A percentile compares a stretch with the other conserved stretches of the same genome.
These are phyloP conservation scores for Euryodendron excelsum DNA, from an alignment of 148 eudicot genomes.

Conservation along the genomic window DNA sequence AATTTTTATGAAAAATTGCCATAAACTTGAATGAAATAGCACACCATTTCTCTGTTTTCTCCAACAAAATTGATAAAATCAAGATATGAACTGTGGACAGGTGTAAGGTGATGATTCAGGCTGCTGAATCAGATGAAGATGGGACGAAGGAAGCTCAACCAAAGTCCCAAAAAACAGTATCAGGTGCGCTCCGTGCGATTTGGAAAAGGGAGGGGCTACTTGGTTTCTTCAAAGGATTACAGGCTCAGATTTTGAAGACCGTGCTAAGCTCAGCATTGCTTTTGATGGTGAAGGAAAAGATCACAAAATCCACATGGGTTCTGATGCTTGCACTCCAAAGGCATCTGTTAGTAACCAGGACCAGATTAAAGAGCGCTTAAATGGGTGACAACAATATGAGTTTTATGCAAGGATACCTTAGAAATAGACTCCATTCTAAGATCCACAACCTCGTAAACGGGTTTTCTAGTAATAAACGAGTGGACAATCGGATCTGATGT, in stretches of 20 bases:
- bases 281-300: constrained; percentile 95
- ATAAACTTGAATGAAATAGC: not conserved
- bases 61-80: not conserved
- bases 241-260: constrained; percentile 88
- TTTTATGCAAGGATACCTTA: constrained; percentile 1
- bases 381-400: not conserved
- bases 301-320: constrained; percentile 81
- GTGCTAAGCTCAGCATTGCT: constrained; percentile 92
- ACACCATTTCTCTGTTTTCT: not conserved
- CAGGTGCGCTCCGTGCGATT: constrained; percentile 48
- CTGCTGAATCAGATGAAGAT: constrained; percentile 65
- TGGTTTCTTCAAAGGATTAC: constrained; percentile 81
- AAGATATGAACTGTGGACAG: constrained; percentile 31
- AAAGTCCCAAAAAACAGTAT: constrained; percentile 55
- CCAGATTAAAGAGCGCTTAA: constrained; percentile 59
- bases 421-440: not conserved
- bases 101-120: constrained; percentile 89
- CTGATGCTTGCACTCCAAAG: constrained; percentile 68
- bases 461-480: constrained; percentile 13
- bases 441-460: not conserved
- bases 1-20: not conserved
- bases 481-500: not conserved
- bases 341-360: constrained; percentile 33
- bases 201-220: constrained; percentile 81
- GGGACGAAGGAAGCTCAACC: constrained; percentile 20